These are phyloP conservation scores for Canna indica DNA, from an alignment of 176 grass and related monocot species.

Conservation along the genomic window DNA sequence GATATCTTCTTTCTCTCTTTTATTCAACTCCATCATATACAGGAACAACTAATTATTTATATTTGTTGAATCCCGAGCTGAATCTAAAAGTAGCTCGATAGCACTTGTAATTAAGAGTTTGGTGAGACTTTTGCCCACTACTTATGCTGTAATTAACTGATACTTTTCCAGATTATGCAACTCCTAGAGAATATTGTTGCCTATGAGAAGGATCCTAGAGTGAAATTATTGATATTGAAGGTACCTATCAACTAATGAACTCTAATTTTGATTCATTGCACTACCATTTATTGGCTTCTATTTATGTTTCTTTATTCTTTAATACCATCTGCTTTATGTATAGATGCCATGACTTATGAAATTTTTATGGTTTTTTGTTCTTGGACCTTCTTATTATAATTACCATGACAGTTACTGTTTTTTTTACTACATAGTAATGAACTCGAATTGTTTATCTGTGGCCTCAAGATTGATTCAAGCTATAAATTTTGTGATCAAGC, in stretches of 20 bases:
- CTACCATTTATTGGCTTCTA: background rate
- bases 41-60: background rate
- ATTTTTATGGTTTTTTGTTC: too few relatives aligned
- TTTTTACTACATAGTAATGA: too few relatives aligned
- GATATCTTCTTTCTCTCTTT: too few relatives aligned
- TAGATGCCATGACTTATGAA: too few relatives aligned
- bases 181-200: slow-evolving; percentile 54
- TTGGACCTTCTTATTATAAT: too few relatives aligned
- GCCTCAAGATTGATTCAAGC: too few relatives aligned
- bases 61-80: background rate
- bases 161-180: slow-evolving; percentile 43
- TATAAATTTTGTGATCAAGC: too few relatives aligned
- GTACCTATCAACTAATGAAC: slow-evolving; percentile 16
- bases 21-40: background rate
- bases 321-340: background rate
- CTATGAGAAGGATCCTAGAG: slow-evolving; percentile 48
- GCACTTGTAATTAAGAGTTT: background rate
- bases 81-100: background rate
- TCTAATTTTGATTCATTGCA: background rate
- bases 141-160: slow-evolving; percentile 8
- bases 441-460: too few relatives aligned
- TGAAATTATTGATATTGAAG: slow-evolving; percentile 85
- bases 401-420: too few relatives aligned
- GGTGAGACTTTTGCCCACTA: background rate
- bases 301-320: background rate